phyloP scores from a whole-genome alignment of 2,329 filamentous ascomycete genomes.

The Trichoderma breve region DNA sequence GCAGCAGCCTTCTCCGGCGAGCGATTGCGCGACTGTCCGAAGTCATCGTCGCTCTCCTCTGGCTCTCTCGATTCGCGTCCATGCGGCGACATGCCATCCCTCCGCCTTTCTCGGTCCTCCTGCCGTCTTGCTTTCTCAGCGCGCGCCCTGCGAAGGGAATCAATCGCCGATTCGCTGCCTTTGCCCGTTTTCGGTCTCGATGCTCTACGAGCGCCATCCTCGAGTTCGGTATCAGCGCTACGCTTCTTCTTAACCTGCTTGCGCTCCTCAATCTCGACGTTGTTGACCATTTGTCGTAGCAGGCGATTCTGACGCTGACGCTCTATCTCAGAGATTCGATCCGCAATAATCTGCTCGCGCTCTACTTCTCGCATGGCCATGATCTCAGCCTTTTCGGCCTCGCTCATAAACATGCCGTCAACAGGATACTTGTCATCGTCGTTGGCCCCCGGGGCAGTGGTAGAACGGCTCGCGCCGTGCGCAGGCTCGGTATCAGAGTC shows the following conservation, averaged over 20 bases:
- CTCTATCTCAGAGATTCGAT: conserved; percentile 80
- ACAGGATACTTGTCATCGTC: conserved; percentile 74
- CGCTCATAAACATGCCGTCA: conserved; percentile 78
- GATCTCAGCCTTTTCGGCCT: conserved; percentile 73
- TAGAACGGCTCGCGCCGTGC: conserved; percentile 38
- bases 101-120: conserved; percentile 59
- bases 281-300: conserved; percentile 72
- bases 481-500: conserved; percentile 59
- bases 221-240: conserved; percentile 75
- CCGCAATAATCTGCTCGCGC: conserved; percentile 84
- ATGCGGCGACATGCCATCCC: conserved; percentile 43
- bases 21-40: conserved; percentile 57
- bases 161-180: conserved; percentile 61
- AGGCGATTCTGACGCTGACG: conserved; percentile 78
- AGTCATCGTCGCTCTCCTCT: conserved; percentile 77
- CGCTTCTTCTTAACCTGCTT: conserved; percentile 61
- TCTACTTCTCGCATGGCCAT: conserved; percentile 86
- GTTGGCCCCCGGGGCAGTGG: conserved; percentile 47
- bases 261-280: conserved; percentile 61
- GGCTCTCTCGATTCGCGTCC: conserved; percentile 43
- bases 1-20: conserved; percentile 63
- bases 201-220: conserved; percentile 71
- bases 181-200: conserved; percentile 63
- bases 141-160: conserved; percentile 60
- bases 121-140: conserved; percentile 56